A percentile compares a stretch with the other conserved stretches of the same genome.
These are phyloP conservation scores for Anisogramma anomala DNA, from an alignment of 2,329 filamentous ascomycete species.

Conservation along the genomic window DNA sequence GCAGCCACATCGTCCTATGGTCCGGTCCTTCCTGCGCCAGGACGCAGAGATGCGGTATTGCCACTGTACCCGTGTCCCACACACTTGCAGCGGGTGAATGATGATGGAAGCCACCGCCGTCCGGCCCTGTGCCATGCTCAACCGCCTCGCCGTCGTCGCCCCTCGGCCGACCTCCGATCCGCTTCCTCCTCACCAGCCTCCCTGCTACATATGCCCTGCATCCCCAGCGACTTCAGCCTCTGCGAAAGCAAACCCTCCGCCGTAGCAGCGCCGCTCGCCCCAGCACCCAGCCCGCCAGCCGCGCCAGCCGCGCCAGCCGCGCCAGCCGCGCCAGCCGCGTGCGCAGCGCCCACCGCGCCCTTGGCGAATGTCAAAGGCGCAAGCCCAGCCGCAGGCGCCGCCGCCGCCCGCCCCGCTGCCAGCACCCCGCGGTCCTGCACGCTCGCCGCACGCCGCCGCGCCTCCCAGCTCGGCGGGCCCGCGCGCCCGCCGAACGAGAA, in stretches of 20 bases:
- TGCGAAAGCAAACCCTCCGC: slow-evolving; percentile 60
- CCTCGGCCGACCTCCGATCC: too few relatives aligned
- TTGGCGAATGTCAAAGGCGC: slow-evolving; percentile 21
- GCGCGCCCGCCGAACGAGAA: slow-evolving; percentile 23
- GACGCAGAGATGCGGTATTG: too few relatives aligned
- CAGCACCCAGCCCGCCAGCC: slow-evolving; percentile 41
- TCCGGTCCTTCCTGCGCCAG: too few relatives aligned
- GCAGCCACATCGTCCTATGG: too few relatives aligned
- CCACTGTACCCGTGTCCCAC: too few relatives aligned
- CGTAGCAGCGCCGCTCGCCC: slow-evolving; percentile 23
- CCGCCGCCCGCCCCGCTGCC: background rate
- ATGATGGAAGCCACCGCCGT: too few relatives aligned
- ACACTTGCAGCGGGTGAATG: too few relatives aligned
- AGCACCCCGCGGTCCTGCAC: slow-evolving; percentile 4
- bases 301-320: background rate
- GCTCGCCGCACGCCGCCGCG: slow-evolving; percentile 1
- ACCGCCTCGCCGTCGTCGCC: too few relatives aligned
- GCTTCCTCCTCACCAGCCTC: background rate
- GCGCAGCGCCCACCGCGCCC: slow-evolving; percentile 21
- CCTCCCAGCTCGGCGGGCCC: slow-evolving; percentile 1
- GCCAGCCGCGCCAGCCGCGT: slow-evolving; percentile 3
- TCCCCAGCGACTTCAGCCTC: slow-evolving; percentile 52
- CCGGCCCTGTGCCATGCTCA: too few relatives aligned
- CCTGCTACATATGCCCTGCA: slow-evolving; percentile 20
- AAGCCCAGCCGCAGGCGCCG: slow-evolving; percentile 4